Evolutionary conservation across 2,329 filamentous ascomycete species (phyloP).

Genomic region (Neocatenulostroma microsporum): DNA sequence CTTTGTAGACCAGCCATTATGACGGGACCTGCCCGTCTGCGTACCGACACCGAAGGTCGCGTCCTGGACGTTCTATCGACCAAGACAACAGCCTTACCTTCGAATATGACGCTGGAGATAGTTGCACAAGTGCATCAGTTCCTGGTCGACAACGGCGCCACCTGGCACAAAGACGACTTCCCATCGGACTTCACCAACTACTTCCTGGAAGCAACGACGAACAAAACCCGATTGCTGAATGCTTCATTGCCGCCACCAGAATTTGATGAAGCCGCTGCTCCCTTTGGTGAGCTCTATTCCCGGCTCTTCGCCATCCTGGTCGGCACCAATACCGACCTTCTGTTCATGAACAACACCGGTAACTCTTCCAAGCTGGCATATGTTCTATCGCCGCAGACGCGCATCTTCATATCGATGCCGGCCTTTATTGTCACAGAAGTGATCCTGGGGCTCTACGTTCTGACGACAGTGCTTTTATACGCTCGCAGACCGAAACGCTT

Average conservation of each 20-base stretch:
- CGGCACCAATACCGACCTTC: conserved; percentile 31
- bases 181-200: conserved; percentile 43
- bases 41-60: too few relatives aligned
- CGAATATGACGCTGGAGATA: conserved; percentile 7
- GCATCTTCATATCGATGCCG: conserved; percentile 43
- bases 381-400: conserved; percentile 25
- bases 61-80: too few relatives aligned
- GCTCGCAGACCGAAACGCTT: conserved; percentile 33
- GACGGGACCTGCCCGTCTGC: too few relatives aligned
- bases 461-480: conserved; percentile 42
- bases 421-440: conserved; percentile 42
- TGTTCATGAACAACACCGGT: conserved; percentile 28
- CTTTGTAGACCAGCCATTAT: too few relatives aligned
- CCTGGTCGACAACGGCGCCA: conserved; percentile 14
- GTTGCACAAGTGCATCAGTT: conserved; percentile 15
- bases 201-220: conserved; percentile 30
- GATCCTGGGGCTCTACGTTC: conserved; percentile 39
- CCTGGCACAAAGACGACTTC: conserved; percentile 44
- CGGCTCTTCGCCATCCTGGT: conserved; percentile 40
- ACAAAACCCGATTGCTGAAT: conserved; percentile 30
- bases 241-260: conserved; percentile 29
- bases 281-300: conserved; percentile 28
- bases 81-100: too few relatives aligned
- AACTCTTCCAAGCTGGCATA: conserved; percentile 10
- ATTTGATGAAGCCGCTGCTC: conserved; percentile 18